These are phyloP conservation scores for Erythrophleum ivorense DNA, from an alignment of 331 rosid species.

Conservation along the genomic window DNA sequence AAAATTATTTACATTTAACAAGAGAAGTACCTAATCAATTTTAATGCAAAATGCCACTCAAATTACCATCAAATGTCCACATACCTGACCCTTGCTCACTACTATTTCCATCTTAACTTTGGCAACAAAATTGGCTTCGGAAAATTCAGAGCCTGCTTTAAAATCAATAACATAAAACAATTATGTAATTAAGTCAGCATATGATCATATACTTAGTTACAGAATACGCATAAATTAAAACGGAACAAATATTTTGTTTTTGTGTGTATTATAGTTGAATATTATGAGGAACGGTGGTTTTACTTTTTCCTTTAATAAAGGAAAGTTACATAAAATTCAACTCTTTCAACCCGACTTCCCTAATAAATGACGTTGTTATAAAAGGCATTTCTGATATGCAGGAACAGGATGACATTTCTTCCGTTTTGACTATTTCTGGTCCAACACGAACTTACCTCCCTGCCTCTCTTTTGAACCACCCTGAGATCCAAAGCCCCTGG, in stretches of 20 bases:
- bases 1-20: conserved; percentile 13
- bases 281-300: neutral
- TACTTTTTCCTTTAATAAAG: conserved; percentile 1
- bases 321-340: conserved; percentile 22
- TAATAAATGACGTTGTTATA: conserved; percentile 11
- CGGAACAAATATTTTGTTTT: neutral
- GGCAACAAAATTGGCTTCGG: conserved; percentile 81
- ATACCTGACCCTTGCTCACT: conserved; percentile 78
- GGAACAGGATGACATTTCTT: conserved; percentile 4
- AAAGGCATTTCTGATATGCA: conserved; percentile 28
- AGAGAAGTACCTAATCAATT: neutral
- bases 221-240: neutral
- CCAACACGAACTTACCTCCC: conserved; percentile 64
- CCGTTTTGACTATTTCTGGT: neutral
- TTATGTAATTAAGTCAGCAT: conserved; percentile 8
- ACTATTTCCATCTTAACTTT: conserved; percentile 97
- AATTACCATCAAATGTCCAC: conserved; percentile 29
- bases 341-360: conserved; percentile 5
- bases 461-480: conserved; percentile 96
- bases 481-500: conserved; percentile 90
- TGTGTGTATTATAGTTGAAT: neutral
- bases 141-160: conserved; percentile 82
- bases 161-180: conserved; percentile 25
- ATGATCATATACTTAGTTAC: neutral
- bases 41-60: neutral